Base-by-base conservation (phyloP, 345 rosid genomes). In the Eucalyptus tenuipes region DNA sequence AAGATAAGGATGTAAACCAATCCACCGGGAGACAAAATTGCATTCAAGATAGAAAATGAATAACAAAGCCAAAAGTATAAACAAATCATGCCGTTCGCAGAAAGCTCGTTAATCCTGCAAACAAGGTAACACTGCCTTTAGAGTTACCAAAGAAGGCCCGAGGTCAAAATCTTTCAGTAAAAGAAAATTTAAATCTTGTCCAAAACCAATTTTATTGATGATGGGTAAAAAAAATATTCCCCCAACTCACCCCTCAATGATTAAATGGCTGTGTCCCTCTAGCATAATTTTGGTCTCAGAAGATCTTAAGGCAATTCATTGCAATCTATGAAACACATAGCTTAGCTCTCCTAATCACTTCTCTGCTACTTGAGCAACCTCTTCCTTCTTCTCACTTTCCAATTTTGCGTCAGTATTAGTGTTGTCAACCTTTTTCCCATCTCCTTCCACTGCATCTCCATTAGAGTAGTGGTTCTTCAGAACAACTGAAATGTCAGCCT, bases 401-500 rank as follows among this genome's bases (percentile, higher is more conserved):
- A n/a, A 75, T 47, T 75, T 75, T 20, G 47, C 15, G 29, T 75
- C 82, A 20, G 47, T 4, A 24, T 75, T 75, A 75, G 82, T 75
- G 82, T 37, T 37, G 47, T 75, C 87, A 59, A 85, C 93, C 91
- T 93, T 94, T 75, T 90, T 93, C 87, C 90, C 93, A 22, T 88
- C 93, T 88, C 89, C 97, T 89, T 93, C 94, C 4, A 50, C 81
- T 13, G 95, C 92, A 31, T 93, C 94, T 91, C 91, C 98, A 81
- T 94, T 97, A 25, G 98, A 94, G 90, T 93, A 96, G 91, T 97
- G 99, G 91, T 96, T 97, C 93, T 97, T 96, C 89, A 95, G 90
- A 89, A 97, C 99, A 31, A 88, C 92, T 11, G 96, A 91, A 88
- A 98, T 95, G 88, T 97, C 99, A 37, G 93, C 85, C 90, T 95